phyloP scores from a whole-genome alignment of 306 rosid species.

The Pterocarpus santalinus region DNA sequence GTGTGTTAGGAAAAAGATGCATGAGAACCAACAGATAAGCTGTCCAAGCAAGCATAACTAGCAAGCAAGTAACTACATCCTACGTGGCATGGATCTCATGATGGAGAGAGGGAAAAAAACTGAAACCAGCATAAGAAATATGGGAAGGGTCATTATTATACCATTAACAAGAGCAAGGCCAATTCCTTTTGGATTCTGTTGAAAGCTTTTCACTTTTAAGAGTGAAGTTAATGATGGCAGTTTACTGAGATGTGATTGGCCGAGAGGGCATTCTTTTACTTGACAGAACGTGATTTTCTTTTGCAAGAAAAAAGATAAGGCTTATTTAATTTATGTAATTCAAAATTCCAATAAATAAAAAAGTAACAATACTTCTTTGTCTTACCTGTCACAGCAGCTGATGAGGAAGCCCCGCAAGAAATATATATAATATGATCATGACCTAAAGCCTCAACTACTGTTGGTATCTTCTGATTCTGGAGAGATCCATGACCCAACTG shows the following conservation, averaged over 20 bases:
- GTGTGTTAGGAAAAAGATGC: background rate
- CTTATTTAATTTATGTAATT: background rate
- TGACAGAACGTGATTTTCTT: background rate
- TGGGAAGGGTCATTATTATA: background rate
- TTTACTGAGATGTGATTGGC: background rate
- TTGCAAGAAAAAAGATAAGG: background rate
- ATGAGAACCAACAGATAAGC: background rate
- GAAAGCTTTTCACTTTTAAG: background rate
- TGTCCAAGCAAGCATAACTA: slow-evolving; percentile 24
- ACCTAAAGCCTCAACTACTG: slow-evolving; percentile 70
- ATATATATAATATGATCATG: slow-evolving; percentile 64
- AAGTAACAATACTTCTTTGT: background rate
- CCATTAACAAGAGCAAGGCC: background rate
- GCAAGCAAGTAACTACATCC: background rate
- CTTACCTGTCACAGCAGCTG: slow-evolving; percentile 89
- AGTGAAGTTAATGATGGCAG: background rate
- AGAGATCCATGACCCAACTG: slow-evolving; percentile 89
- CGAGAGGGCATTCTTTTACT: background rate
- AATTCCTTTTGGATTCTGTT: background rate
- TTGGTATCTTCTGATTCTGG: slow-evolving; percentile 72
- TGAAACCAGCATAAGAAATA: background rate
- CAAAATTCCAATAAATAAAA: background rate
- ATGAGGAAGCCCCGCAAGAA: slow-evolving; percentile 89
- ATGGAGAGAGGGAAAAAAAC: slow-evolving; percentile 8
- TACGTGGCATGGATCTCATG: slow-evolving; percentile 15